Evolutionary conservation across 2,329 filamentous ascomycete species (phyloP).

Genomic region (Claviceps humidiphila): DNA sequence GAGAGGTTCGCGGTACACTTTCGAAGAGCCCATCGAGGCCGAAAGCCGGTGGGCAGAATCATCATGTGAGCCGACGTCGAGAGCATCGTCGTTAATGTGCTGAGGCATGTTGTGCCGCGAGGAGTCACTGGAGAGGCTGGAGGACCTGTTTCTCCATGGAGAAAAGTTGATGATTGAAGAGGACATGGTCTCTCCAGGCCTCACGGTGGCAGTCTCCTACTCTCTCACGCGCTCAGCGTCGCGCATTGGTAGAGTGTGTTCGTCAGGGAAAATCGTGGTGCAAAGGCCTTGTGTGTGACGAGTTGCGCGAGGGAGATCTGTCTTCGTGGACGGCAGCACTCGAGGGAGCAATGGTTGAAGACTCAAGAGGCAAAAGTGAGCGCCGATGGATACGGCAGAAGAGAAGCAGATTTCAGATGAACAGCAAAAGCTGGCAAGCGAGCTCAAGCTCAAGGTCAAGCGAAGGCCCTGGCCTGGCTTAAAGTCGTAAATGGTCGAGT

Average conservation of each 20-base stretch:
- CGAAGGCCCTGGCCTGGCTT: no score
- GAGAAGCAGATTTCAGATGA: neutral
- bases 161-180: conserved; percentile 33
- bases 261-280: neutral
- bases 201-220: neutral
- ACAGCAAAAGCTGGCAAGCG: no score
- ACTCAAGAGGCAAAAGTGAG: neutral
- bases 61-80: conserved; percentile 11
- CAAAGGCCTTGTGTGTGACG: neutral
- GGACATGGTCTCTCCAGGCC: conserved; percentile 25
- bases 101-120: conserved; percentile 18
- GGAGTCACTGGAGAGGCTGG: conserved; percentile 25
- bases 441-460: no score
- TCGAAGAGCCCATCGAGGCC: conserved; percentile 23
- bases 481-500: no score
- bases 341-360: neutral
- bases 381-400: neutral
- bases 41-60: conserved; percentile 20
- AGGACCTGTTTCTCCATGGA: conserved; percentile 32
- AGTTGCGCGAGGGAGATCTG: neutral
- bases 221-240: conserved; percentile 4
- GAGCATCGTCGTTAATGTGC: conserved; percentile 13
- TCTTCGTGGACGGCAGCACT: neutral
- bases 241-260: conserved; percentile 8
- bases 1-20: conserved; percentile 48